Evolutionary conservation across 2,329 filamentous ascomycete genomes (phyloP), one percentile per base, ranked within the genome.

Genomic region (Endocalyx cinctus): DNA sequence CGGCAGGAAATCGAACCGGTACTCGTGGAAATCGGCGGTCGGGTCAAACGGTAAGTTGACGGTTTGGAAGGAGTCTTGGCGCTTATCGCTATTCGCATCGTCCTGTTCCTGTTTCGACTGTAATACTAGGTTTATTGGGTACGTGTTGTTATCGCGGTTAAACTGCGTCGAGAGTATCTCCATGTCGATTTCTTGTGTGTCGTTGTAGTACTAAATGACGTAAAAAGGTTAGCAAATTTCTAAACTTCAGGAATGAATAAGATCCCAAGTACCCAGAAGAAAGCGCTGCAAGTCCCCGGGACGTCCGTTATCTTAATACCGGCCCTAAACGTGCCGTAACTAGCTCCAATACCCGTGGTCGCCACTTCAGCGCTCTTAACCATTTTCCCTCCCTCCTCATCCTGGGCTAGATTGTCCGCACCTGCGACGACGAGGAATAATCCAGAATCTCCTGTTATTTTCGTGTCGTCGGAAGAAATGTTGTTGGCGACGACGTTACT

Each of bases 171-270:
- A 85, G 3, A 89, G 69, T 51, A 88, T 85, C 46, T 90, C 85
- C 60, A 89, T 79, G 54, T 89, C 84, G 47, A 89, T 87, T 50
- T 89, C 84, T 51, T 85, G 79, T 1, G 81, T 83, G 57, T 89
- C 79, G 56, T 87, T 86, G 60, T 76, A 77, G 57, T 86, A 88
- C 82, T 86, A n/a, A n/a, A n/a, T n/a, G n/a, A n/a, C n/a, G n/a
- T n/a, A n/a, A n/a, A n/a, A n/a, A n/a, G n/a, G n/a, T n/a, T n/a
- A n/a, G n/a, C n/a, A n/a, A n/a, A n/a, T n/a, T n/a, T n/a, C n/a
- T n/a, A n/a, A n/a, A n/a, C n/a, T n/a, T n/a, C n/a, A n/a, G n/a
- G n/a, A n/a, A n/a, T n/a, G n/a, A n/a, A n/a, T n/a, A n/a, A n/a
- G n/a, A n/a, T n/a, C n/a, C n/a, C 14, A 50, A 64, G 48, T 52